Evolutionary conservation across 1,284 basidiomycete species (phyloP).

Genomic region (Puccinia triticina): DNA sequence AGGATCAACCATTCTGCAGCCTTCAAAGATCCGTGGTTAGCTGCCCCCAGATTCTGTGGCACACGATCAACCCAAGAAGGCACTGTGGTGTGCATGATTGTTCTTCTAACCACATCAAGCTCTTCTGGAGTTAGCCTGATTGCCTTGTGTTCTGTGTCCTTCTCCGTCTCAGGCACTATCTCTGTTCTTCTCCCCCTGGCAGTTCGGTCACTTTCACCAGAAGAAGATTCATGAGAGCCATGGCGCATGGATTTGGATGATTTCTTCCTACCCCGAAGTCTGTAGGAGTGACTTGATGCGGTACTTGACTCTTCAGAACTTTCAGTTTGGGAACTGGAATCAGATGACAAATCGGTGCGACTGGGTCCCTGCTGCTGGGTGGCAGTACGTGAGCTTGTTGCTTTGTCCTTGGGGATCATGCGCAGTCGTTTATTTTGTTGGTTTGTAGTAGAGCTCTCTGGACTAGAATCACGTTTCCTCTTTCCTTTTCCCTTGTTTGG

Average conservation of each 20-base stretch:
- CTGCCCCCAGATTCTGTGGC: constrained; percentile 24
- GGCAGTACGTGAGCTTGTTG: background rate
- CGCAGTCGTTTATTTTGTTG: background rate
- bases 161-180: background rate
- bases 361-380: background rate
- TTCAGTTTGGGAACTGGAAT: background rate
- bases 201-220: background rate
- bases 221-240: too few species aligned
- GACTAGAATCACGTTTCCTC: background rate
- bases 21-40: constrained; percentile 19
- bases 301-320: background rate
- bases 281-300: background rate
- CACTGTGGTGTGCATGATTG: constrained; percentile 5
- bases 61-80: constrained; percentile 16
- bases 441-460: background rate
- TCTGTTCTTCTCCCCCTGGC: too few species aligned
- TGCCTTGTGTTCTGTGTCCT: background rate
- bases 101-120: background rate
- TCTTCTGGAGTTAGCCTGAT: background rate
- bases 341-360: background rate
- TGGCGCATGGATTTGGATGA: background rate
- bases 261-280: background rate
- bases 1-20: constrained; percentile 39
- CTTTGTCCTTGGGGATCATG: too few species aligned
- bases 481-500: background rate